These are phyloP conservation scores for Knoxdaviesia proteae DNA, from an alignment of 2,329 filamentous ascomycete species.

Conservation along the genomic window DNA sequence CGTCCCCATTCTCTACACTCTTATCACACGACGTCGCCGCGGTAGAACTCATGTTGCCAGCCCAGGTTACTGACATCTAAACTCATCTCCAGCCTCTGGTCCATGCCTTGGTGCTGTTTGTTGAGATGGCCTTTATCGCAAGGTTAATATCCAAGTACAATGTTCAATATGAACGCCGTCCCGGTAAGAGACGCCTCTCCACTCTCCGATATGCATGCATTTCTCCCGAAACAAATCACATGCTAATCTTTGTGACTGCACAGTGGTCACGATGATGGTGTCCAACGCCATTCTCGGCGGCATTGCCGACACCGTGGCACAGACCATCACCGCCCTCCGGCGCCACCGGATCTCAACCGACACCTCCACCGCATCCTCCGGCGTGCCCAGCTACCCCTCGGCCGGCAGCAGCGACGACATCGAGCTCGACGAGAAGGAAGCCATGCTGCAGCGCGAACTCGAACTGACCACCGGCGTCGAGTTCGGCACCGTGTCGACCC, in stretches of 20 bases:
- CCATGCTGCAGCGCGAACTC: slow-evolving; percentile 41
- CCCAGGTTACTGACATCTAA: background rate
- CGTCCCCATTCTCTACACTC: background rate
- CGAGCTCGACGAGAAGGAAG: slow-evolving; percentile 65
- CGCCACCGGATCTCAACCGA: slow-evolving; percentile 65
- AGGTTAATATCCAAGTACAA: slow-evolving; percentile 78
- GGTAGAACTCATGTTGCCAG: background rate
- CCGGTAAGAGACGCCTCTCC: slow-evolving; percentile 30
- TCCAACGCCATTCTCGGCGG: slow-evolving; percentile 92
- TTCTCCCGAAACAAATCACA: background rate
- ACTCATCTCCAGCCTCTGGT: slow-evolving; percentile 50
- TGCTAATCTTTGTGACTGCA: background rate
- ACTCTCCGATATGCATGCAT: background rate
- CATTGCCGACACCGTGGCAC: slow-evolving; percentile 88
- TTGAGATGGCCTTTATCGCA: slow-evolving; percentile 74
- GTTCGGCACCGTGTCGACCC: slow-evolving; percentile 9
- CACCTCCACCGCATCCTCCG: slow-evolving; percentile 29
- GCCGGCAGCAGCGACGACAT: background rate
- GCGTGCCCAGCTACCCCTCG: background rate
- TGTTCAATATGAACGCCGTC: slow-evolving; percentile 77
- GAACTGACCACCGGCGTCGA: slow-evolving; percentile 31
- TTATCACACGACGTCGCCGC: background rate
- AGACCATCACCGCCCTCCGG: slow-evolving; percentile 71
- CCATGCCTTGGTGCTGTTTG: slow-evolving; percentile 63
- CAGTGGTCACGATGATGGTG: slow-evolving; percentile 95